Conservation (phyloP, 257 asterid genomes). For the Fraxinus pennsylvanica region DNA sequence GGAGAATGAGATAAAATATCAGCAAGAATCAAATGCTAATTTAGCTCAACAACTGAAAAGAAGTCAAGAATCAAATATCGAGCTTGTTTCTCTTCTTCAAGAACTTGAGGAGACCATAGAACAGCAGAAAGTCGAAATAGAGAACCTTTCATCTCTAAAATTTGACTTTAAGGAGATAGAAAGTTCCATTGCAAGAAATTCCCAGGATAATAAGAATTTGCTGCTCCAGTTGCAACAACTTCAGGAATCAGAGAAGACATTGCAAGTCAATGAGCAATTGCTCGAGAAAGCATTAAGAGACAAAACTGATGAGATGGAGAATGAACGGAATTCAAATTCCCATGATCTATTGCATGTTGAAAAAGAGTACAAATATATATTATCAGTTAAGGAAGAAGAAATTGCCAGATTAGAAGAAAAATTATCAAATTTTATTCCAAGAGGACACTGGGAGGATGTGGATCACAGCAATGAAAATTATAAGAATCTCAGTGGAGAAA, state of each 20-base stretch:
- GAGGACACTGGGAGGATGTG: slow-evolving; percentile 23
- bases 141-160: slow-evolving; percentile 51
- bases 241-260: slow-evolving; percentile 52
- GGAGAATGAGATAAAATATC: slow-evolving; percentile 58
- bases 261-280: slow-evolving; percentile 39
- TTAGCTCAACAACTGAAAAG: slow-evolving; percentile 62
- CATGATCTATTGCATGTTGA: slow-evolving; percentile 39
- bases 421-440: slow-evolving; percentile 24
- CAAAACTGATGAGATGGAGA: slow-evolving; percentile 48
- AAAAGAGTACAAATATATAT: slow-evolving; percentile 37
- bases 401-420: slow-evolving; percentile 44
- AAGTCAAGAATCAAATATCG: slow-evolving; percentile 84
- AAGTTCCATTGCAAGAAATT: slow-evolving; percentile 27
- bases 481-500: slow-evolving; percentile 42
- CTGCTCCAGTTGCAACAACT: slow-evolving; percentile 37
- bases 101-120: slow-evolving; percentile 80
- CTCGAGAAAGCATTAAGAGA: slow-evolving; percentile 46
- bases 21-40: slow-evolving; percentile 55
- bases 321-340: slow-evolving; percentile 38
- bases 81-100: slow-evolving; percentile 82
- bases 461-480: slow-evolving; percentile 25
- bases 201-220: slow-evolving; percentile 38
- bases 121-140: slow-evolving; percentile 72
- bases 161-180: slow-evolving; percentile 27
- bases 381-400: slow-evolving; percentile 55